A percentile compares a stretch with the other conserved stretches of the same genome.
These are phyloP conservation scores for Kluyveromyces dobzhanskii DNA, from an alignment of 805 yeast species.

Conservation along the genomic window DNA sequence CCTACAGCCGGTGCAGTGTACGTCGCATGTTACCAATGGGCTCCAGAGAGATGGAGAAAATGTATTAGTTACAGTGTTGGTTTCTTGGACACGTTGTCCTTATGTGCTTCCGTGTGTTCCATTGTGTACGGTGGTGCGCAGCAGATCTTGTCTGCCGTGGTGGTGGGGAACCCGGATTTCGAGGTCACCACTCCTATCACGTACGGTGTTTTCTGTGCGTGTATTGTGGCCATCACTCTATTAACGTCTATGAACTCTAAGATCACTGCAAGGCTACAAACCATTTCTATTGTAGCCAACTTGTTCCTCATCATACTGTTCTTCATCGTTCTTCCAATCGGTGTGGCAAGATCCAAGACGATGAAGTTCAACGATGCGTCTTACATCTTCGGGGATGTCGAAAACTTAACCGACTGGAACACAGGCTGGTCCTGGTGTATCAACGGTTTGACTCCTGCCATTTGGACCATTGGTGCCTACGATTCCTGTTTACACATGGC, in stretches of 20 bases:
- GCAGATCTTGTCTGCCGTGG: conserved; percentile 47
- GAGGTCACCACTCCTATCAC: conserved; percentile 41
- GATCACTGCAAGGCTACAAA: conserved; percentile 46
- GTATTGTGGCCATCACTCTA: conserved; percentile 39
- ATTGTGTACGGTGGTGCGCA: conserved; percentile 57
- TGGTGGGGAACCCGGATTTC: conserved; percentile 33
- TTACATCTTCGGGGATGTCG: conserved; percentile 46
- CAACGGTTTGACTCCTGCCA: conserved; percentile 51
- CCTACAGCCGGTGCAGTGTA: conserved; percentile 70
- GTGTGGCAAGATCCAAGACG: conserved; percentile 26
- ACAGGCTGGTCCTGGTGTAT: conserved; percentile 49
- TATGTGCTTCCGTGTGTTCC: conserved; percentile 54
- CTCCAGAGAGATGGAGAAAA: conserved; percentile 41
- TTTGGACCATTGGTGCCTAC: conserved; percentile 72
- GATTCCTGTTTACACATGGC: conserved; percentile 68
- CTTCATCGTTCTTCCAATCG: conserved; percentile 53
- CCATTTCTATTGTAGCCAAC: conserved; percentile 46
- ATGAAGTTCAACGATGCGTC: conserved; percentile 39
- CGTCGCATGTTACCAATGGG: conserved; percentile 53
- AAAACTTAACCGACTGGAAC: conserved; percentile 47
- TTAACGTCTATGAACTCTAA: conserved; percentile 47
- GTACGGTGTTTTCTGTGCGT: conserved; percentile 56
- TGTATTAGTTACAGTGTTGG: conserved; percentile 54
- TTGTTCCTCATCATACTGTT: conserved; percentile 41
- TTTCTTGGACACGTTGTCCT: conserved; percentile 55